Evolutionary conservation across 257 asterid genomes (phyloP).

Genomic region (Nicotiana tomentosiformis): DNA sequence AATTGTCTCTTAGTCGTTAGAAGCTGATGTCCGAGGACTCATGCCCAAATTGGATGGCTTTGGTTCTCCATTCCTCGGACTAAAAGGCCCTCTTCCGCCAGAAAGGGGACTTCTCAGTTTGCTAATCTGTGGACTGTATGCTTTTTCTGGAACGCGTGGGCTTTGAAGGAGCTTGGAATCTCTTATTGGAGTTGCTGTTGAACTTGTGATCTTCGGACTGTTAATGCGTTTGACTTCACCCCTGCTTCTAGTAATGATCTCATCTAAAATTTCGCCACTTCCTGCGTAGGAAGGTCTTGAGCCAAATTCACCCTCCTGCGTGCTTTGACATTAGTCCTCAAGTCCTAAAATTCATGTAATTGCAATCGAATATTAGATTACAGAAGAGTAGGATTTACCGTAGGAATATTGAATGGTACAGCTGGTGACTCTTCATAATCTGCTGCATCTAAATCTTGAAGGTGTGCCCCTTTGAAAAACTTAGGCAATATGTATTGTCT

Average conservation of each 20-base stretch:
- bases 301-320: constrained; percentile 62
- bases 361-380: not conserved
- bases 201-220: constrained; percentile 60
- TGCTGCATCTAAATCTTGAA: constrained; percentile 88
- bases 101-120: constrained; percentile 46
- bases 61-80: constrained; percentile 48
- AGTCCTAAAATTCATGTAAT: not conserved
- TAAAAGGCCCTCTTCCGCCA: constrained; percentile 31
- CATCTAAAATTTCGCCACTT: constrained; percentile 70
- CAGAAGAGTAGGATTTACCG: constrained; percentile 19
- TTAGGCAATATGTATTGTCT: constrained; percentile 66
- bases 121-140: constrained; percentile 51
- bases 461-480: constrained; percentile 72
- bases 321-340: not conserved
- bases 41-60: constrained; percentile 49
- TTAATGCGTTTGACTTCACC: constrained; percentile 66
- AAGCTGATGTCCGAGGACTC: constrained; percentile 34
- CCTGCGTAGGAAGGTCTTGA: constrained; percentile 45
- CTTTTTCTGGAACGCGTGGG: constrained; percentile 51
- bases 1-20: constrained; percentile 13
- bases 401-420: constrained; percentile 44
- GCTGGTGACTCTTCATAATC: constrained; percentile 83
- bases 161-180: constrained; percentile 49
- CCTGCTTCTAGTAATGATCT: constrained; percentile 73
- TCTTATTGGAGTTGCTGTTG: constrained; percentile 54